Conservation (phyloP, 2,329 filamentous ascomycete genomes). For the Cladosporium phlei region DNA sequence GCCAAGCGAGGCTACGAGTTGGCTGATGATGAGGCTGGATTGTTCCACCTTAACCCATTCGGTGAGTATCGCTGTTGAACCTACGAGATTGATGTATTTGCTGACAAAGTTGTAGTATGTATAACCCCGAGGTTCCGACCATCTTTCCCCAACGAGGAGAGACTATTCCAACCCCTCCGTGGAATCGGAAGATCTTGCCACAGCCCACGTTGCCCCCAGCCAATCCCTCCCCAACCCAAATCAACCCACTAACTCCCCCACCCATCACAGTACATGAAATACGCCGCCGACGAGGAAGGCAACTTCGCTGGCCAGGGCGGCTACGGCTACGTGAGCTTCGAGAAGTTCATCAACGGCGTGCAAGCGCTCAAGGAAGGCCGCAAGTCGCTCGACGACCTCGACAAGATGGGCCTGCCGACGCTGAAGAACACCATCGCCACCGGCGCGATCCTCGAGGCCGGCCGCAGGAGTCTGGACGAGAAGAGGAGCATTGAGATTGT, state of each 20-base stretch:
- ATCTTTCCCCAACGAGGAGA: too few species aligned
- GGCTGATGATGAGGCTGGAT: conserved; percentile 67
- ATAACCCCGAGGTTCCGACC: too few species aligned
- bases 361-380: conserved; percentile 70
- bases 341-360: conserved; percentile 92
- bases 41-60: conserved; percentile 80
- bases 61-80: too few species aligned
- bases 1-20: conserved; percentile 93
- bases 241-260: too few species aligned
- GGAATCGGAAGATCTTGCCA: too few species aligned
- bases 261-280: conserved; percentile 38
- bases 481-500: conserved; percentile 70
- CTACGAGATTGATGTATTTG: too few species aligned
- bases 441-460: conserved; percentile 85
- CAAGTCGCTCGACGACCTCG: conserved; percentile 68
- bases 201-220: too few species aligned
- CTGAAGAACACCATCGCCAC: conserved; percentile 85
- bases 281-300: conserved; percentile 88
- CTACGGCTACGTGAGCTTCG: conserved; percentile 90
- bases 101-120: too few species aligned
- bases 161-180: too few species aligned
- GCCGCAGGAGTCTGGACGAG: conserved; percentile 79
- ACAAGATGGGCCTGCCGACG: conserved; percentile 76
- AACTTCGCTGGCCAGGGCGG: conserved; percentile 89
- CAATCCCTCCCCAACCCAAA: too few species aligned